Conservation (phyloP, 805 yeast genomes). For the Spathaspora hagerdaliae region DNA sequence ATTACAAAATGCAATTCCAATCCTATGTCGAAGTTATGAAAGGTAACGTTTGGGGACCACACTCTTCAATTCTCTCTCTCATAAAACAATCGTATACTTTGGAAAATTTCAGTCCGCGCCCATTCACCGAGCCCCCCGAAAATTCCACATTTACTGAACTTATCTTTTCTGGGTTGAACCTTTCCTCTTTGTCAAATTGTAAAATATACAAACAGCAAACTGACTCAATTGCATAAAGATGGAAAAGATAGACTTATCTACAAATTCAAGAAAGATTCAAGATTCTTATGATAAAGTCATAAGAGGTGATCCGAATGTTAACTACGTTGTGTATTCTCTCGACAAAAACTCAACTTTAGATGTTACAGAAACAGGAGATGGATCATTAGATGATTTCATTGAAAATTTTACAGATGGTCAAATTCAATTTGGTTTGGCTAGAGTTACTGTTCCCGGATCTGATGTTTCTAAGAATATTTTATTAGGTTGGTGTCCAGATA, state of each 20-base stretch:
- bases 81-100: too few relatives aligned
- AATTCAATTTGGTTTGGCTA: slow-evolving; percentile 85
- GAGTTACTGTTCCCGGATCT: slow-evolving; percentile 88
- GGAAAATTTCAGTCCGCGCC: too few relatives aligned
- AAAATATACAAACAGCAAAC: too few relatives aligned
- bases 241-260: slow-evolving; percentile 58
- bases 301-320: slow-evolving; percentile 62
- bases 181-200: too few relatives aligned
- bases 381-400: slow-evolving; percentile 72
- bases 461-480: slow-evolving; percentile 80
- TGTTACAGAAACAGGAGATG: slow-evolving; percentile 52
- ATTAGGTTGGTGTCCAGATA: slow-evolving; percentile 97
- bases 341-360: slow-evolving; percentile 48
- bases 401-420: slow-evolving; percentile 80
- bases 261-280: slow-evolving; percentile 73
- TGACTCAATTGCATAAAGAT: slow-evolving; percentile 16
- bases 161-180: too few relatives aligned
- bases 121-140: too few relatives aligned
- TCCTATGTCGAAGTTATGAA: too few relatives aligned
- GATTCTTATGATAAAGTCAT: slow-evolving; percentile 74
- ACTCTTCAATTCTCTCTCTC: too few relatives aligned
- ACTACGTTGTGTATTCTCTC: slow-evolving; percentile 82
- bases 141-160: too few relatives aligned
- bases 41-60: too few relatives aligned
- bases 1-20: too few relatives aligned